Conservation (phyloP, 2,329 filamentous ascomycete species). For the Trichoderma lentiforme region DNA sequence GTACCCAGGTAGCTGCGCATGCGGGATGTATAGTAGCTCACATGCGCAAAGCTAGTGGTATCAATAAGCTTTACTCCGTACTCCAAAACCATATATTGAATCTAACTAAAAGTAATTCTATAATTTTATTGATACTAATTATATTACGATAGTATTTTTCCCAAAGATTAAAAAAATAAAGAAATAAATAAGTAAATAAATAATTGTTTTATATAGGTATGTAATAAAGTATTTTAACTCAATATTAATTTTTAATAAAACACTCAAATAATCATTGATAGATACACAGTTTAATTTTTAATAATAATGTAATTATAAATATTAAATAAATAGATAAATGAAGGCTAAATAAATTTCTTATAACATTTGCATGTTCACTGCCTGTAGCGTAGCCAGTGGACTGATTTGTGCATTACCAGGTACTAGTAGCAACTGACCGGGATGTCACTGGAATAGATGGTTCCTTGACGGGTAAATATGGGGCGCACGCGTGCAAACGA, state of each 20-base stretch:
- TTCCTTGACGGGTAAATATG: neutral
- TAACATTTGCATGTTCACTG: neutral
- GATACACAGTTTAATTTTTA: neutral
- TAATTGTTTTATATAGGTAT: too few species aligned
- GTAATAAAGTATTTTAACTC: neutral
- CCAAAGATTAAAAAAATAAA: too few species aligned
- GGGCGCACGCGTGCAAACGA: neutral
- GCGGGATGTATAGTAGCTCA: neutral
- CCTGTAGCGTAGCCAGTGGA: too few species aligned
- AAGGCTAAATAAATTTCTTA: neutral
- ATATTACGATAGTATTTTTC: too few species aligned
- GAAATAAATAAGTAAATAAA: too few species aligned
- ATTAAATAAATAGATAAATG: neutral
- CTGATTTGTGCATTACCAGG: neutral
- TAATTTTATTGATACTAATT: too few species aligned
- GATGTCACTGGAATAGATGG: neutral
- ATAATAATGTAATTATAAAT: neutral
- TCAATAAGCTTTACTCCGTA: neutral
- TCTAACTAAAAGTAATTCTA: too few species aligned
- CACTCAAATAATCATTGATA: neutral
- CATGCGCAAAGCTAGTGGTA: neutral
- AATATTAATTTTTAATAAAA: neutral
- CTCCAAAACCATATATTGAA: too few species aligned
- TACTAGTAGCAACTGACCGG: neutral
- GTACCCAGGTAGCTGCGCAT: neutral